A percentile compares a stretch with the other conserved stretches of the same genome.
These are phyloP conservation scores for Hermanozyma aechmeae DNA, from an alignment of 805 yeast species.

Conservation along the genomic window DNA sequence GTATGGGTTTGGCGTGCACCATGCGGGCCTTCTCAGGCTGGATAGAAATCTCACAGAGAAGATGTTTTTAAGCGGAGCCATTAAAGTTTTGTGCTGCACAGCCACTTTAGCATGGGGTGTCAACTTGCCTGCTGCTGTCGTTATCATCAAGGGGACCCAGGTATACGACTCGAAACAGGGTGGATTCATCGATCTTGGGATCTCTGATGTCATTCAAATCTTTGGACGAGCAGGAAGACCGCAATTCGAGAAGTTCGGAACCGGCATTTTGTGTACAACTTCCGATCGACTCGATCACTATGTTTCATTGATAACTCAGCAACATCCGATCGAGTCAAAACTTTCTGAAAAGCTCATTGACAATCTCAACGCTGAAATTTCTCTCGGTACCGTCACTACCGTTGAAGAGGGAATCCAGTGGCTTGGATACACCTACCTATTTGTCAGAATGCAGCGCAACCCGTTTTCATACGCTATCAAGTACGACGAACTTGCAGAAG, in stretches of 20 bases:
- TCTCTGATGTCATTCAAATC: constrained; percentile 93
- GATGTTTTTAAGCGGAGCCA: constrained; percentile 76
- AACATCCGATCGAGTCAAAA: constrained; percentile 91
- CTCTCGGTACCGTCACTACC: constrained; percentile 90
- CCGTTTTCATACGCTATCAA: constrained; percentile 89
- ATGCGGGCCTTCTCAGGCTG: constrained; percentile 91
- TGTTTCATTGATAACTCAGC: constrained; percentile 81
- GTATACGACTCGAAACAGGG: constrained; percentile 92
- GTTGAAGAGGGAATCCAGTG: constrained; percentile 92
- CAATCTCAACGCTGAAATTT: constrained; percentile 91
- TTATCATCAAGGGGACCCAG: constrained; percentile 78
- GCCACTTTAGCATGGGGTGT: constrained; percentile 96
- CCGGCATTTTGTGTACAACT: constrained; percentile 83
- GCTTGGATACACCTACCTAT: constrained; percentile 95
- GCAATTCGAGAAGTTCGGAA: constrained; percentile 86
- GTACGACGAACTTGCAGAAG: constrained; percentile 77
- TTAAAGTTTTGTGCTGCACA: constrained; percentile 87
- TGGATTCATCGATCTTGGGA: constrained; percentile 89
- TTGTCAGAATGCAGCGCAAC: constrained; percentile 88
- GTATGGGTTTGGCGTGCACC: constrained; percentile 87
- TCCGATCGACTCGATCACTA: constrained; percentile 79
- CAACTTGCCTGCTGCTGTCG: constrained; percentile 72
- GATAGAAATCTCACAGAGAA: constrained; percentile 87
- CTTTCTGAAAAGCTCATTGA: constrained; percentile 74
- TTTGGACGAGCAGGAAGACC: constrained; percentile 99